Conservation (phyloP, 2,329 filamentous ascomycete species). For the Apiospora phragmitis region DNA sequence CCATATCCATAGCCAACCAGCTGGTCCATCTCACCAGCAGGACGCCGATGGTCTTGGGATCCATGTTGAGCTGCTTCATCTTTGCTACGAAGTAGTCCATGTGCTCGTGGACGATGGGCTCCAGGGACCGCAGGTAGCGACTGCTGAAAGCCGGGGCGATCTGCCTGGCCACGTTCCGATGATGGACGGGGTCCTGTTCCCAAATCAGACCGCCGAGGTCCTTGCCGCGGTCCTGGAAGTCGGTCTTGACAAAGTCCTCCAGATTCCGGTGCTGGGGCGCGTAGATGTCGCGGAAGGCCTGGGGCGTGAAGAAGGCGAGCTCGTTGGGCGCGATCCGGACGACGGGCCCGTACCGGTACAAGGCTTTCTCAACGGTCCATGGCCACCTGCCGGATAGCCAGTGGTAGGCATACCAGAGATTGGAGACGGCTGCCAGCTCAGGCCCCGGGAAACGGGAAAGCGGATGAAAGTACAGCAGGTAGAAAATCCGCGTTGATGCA, state of each 20-base stretch:
- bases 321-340: conserved; percentile 24
- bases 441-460: conserved; percentile 19
- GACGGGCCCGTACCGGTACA: conserved; percentile 20
- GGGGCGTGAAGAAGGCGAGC: conserved; percentile 17
- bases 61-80: conserved; percentile 17
- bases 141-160: conserved; percentile 26
- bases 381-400: conserved; percentile 19
- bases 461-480: conserved; percentile 20
- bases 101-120: conserved; percentile 21
- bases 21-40: conserved; percentile 19
- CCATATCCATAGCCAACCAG: conserved; percentile 22
- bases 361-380: conserved; percentile 16
- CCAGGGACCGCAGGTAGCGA: conserved; percentile 16
- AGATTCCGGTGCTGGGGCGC: conserved; percentile 17
- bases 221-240: conserved; percentile 22
- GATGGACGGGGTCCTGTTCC: conserved; percentile 24
- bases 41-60: conserved; percentile 6
- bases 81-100: conserved; percentile 21
- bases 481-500: conserved; percentile 13
- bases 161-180: conserved; percentile 22
- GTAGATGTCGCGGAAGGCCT: conserved; percentile 22
- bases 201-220: conserved; percentile 21
- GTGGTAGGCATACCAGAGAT: conserved; percentile 21
- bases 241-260: conserved; percentile 23
- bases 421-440: conserved; percentile 18